Evolutionary conservation across 257 asterid species (phyloP), one percentile per base, ranked within the genome.

Genomic region (Marsdenia floribunda): DNA sequence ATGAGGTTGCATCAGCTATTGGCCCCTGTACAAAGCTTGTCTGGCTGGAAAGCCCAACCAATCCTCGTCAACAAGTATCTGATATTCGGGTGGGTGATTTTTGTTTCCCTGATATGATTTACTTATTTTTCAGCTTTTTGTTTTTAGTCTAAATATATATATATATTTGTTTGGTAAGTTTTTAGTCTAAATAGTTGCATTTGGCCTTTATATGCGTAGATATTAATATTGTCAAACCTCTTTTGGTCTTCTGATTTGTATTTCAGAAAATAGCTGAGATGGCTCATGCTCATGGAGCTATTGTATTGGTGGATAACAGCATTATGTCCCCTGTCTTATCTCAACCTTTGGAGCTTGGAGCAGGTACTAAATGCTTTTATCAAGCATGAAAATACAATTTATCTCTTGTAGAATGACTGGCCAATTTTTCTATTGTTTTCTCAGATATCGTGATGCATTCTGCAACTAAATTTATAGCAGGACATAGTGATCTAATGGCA

Each of bases 21-120:
- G 84, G 83, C 58, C 88, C 93, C 44, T 26, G 52, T 81, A 92
- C 99, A 13, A 92, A 94, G 86, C 97, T 94, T 69, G 93, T 94
- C 74, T 94, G 99, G 99, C 83, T 94, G 85, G 99, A 94, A 82
- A 92, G 96, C 78, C 99, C 99, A 70, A 94, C 97, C 66, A 94
- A 94, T 82, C 99, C 99, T 22, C 96, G 97, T 54, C 97, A 90
- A 76, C 97, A 88, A 83, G 87, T 94, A 74, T 87, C 93, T 66
- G 97, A 94, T 79, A 90, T 94, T 80, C 90, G 88, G 76, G 97
- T 94, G 81, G 49, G 90, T 78, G 70, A 33, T 50, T 11, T 26
- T 76, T 54, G 54, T 37, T 49, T 69, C 75, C 14, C 73, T 59
- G 61, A 78, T 26, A 24, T 33, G 21, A 52, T 14, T 50, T 49